Conservation (phyloP, 305 asterid genomes). For the Plantago lanceolata region DNA sequence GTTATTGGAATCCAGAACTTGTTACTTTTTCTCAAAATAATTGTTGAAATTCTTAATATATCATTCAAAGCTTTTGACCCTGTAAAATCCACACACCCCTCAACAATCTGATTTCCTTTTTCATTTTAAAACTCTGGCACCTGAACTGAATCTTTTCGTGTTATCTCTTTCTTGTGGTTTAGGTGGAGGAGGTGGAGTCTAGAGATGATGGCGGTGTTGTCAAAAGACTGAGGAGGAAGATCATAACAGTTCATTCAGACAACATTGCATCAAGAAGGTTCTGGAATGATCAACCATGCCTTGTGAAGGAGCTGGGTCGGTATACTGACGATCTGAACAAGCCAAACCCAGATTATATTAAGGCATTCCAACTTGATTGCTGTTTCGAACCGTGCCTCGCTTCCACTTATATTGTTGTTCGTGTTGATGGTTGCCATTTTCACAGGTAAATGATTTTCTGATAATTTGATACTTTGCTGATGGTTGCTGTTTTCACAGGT, state of each 20-base stretch:
- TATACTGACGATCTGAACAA: constrained; percentile 45
- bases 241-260: constrained; percentile 44
- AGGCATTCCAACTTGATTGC: constrained; percentile 56
- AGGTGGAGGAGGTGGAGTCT: constrained; percentile 65
- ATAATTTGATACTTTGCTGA: too few species aligned
- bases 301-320: constrained; percentile 56
- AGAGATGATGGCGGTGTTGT: constrained; percentile 60
- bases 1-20: too few species aligned
- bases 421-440: constrained; percentile 89
- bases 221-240: constrained; percentile 50
- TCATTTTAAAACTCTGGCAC: too few species aligned
- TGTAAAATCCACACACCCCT: too few species aligned
- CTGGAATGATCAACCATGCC: constrained; percentile 51
- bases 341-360: constrained; percentile 49
- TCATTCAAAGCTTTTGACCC: too few species aligned
- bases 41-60: too few species aligned
- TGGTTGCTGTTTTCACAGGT: too few species aligned
- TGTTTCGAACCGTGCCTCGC: constrained; percentile 38
- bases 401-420: constrained; percentile 68
- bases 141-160: background rate
- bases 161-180: constrained; percentile 1
- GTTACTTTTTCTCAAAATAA: too few species aligned
- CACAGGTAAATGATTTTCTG: constrained; percentile 40
- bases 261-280: constrained; percentile 63
- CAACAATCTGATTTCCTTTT: too few species aligned